A percentile compares a stretch with the other conserved stretches of the same genome.
phyloP scores from a whole-genome alignment of 2,329 filamentous ascomycete genomes.

The Emericellopsis cladophorae region DNA sequence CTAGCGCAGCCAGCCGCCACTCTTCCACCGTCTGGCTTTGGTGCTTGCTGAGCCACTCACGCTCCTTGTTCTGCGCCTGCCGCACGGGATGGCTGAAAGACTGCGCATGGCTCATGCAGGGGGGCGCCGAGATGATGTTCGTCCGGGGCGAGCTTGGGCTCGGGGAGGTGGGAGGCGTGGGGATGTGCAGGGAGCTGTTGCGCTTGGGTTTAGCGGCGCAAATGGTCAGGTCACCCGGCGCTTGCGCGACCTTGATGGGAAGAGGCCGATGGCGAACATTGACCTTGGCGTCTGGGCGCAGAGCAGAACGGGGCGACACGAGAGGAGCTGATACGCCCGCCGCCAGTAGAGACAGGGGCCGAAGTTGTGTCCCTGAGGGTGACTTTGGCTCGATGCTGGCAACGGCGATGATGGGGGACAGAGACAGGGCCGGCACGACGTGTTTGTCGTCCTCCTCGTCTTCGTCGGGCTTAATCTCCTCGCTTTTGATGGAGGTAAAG shows the following conservation, averaged over 20 bases:
- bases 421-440: background rate
- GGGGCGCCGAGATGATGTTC: conserved; percentile 1
- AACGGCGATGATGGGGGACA: conserved; percentile 1
- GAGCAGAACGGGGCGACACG: background rate
- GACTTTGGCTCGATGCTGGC: conserved; percentile 1
- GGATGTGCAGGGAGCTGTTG: conserved; percentile 1
- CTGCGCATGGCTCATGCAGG: background rate
- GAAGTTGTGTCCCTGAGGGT: background rate
- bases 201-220: conserved; percentile 1
- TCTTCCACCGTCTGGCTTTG: conserved; percentile 3
- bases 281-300: conserved; percentile 1
- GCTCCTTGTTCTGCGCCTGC: conserved; percentile 1
- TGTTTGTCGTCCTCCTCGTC: background rate
- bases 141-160: background rate
- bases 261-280: conserved; percentile 1
- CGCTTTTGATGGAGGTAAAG: conserved; percentile 1
- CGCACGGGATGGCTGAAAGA: background rate
- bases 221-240: conserved; percentile 1
- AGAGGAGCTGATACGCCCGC: background rate
- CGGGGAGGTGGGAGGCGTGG: conserved; percentile 1
- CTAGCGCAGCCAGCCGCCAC: conserved; percentile 1
- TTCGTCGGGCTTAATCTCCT: background rate
- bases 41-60: conserved; percentile 1
- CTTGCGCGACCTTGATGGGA: conserved; percentile 1
- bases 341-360: conserved; percentile 2